Evolutionary conservation across 2,329 filamentous ascomycete species (phyloP), one percentile per base, ranked within the genome.

Genomic region (Verticillium nubilum): DNA sequence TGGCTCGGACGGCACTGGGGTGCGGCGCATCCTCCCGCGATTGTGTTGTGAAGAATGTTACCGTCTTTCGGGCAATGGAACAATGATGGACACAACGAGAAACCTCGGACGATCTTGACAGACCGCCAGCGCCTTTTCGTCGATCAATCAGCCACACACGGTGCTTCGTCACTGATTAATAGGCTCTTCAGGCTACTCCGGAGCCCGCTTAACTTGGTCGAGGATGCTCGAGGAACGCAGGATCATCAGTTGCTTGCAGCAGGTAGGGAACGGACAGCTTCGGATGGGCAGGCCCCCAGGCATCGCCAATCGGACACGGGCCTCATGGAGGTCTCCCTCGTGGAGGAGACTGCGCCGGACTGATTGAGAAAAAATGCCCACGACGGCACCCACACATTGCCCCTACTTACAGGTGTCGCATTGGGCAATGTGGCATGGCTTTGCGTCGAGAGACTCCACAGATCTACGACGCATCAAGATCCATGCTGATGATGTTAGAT

Each of bases 31-130:
- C 65, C 31, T 60, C 61, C 3, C 64, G 71, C 1, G 62, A 64
- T 7, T 75, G 73, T 33, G 60, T 73, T 37, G 69, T 74, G 13
- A 69, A 67, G 54, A 74, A 75, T 52, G 66, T 73, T 0, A 63
- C 70, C n/a, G 58, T 76, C 5, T 68, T 76, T 23, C 66, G 68
- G 7, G 60, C 74, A 0, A 69, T 76, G 53, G 72, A 76, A 29
- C 54, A 62, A 35, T 47, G 64, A 53, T 58, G 63, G 47, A 25
- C 17, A n/a, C 33, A 23, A n/a, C 7, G n/a, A 1, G 5, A 13
- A 47, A 47, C n/a, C 7, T 23, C n/a, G 19, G 42, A 19, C n/a
- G 19, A 47, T 3, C 19, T 23, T 17, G 33, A 37, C 12, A 37
- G 13, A 37, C 15, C 33, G n/a, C 33, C 33, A 37, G 15, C 33